These are phyloP conservation scores for Knufia petricola DNA, from an alignment of 2,329 filamentous ascomycete species.

Conservation along the genomic window DNA sequence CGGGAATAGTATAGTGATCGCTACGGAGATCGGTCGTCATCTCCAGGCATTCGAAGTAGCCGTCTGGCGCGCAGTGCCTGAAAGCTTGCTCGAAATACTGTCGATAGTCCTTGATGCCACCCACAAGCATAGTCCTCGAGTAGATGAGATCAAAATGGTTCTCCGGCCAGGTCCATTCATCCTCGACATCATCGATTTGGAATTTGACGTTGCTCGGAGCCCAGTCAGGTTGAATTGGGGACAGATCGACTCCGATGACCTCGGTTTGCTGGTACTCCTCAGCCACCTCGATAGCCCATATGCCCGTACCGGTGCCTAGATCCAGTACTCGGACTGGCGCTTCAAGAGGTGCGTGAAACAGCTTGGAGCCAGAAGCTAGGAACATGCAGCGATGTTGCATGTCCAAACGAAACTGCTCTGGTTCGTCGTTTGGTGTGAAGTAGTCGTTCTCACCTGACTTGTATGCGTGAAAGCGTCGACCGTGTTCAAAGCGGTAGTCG, in stretches of 20 bases:
- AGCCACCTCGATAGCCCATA: slow-evolving; percentile 35
- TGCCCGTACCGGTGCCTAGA: slow-evolving; percentile 33
- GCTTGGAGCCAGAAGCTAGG: slow-evolving; percentile 9
- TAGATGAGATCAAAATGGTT: slow-evolving; percentile 28
- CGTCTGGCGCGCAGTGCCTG: slow-evolving; percentile 11
- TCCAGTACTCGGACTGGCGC: slow-evolving; percentile 27
- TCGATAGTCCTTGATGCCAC: slow-evolving; percentile 22
- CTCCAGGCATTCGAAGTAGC: slow-evolving; percentile 13
- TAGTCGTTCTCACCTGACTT: slow-evolving; percentile 28
- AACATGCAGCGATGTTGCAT: slow-evolving; percentile 29
- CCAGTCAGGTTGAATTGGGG: slow-evolving; percentile 31
- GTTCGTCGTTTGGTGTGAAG: slow-evolving; percentile 35
- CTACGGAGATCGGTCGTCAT: slow-evolving; percentile 7
- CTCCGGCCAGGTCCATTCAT: slow-evolving; percentile 41
- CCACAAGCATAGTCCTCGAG: slow-evolving; percentile 21
- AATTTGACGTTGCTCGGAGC: slow-evolving; percentile 48
- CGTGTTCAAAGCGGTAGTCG: slow-evolving; percentile 27
- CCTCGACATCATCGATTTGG: slow-evolving; percentile 49
- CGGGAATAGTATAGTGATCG: slow-evolving; percentile 12
- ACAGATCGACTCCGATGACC: slow-evolving; percentile 31
- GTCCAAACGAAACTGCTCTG: slow-evolving; percentile 34
- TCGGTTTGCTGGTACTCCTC: slow-evolving; percentile 29
- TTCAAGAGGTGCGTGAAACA: slow-evolving; percentile 10
- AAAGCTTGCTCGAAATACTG: slow-evolving; percentile 14
- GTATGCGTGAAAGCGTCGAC: slow-evolving; percentile 29